Evolutionary conservation across 768 basidiomycete genomes (phyloP).

Genomic region (Holtermanniella nyarrowii): DNA sequence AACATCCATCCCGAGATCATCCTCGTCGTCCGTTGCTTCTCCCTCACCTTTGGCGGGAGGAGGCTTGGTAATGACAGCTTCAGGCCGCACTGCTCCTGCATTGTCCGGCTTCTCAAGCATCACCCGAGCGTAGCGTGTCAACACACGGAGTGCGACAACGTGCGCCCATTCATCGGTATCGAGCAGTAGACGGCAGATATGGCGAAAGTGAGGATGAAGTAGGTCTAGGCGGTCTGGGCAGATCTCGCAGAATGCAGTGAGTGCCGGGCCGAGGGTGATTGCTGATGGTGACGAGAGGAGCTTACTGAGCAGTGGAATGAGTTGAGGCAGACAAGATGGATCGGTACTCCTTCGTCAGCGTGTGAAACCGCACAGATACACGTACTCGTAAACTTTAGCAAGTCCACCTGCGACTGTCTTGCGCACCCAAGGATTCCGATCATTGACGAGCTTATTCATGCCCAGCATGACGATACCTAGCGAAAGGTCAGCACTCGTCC

Average conservation of each 20-base stretch:
- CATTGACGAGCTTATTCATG: slow-evolving; percentile 83
- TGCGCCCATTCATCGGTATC: slow-evolving; percentile 98
- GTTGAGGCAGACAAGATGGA: slow-evolving; percentile 53
- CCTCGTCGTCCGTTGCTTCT: slow-evolving; percentile 33
- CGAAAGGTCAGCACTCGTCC: slow-evolving; percentile 4
- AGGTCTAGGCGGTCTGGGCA: slow-evolving; percentile 79
- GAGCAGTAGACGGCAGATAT: slow-evolving; percentile 68
- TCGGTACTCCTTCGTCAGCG: slow-evolving; percentile 53
- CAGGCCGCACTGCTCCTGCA: slow-evolving; percentile 2
- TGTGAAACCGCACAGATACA: slow-evolving; percentile 4
- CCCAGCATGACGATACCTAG: slow-evolving; percentile 50
- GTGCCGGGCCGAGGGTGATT: slow-evolving; percentile 74
- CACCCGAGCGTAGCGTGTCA: slow-evolving; percentile 68
- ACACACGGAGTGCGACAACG: slow-evolving; percentile 61
- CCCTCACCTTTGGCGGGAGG: background rate
- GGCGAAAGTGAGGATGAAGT: slow-evolving; percentile 76
- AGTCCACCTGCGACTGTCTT: slow-evolving; percentile 86
- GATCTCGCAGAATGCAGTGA: slow-evolving; percentile 74
- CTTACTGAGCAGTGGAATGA: slow-evolving; percentile 45
- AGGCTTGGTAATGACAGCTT: background rate
- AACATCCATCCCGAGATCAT: slow-evolving; percentile 46
- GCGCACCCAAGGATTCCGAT: slow-evolving; percentile 87
- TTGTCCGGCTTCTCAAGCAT: slow-evolving; percentile 53
- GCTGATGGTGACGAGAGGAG: slow-evolving; percentile 62
- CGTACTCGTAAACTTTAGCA: slow-evolving; percentile 69